phyloP scores from a whole-genome alignment of 1,139 yeast species.

The Groenewaldozyma sp. region DNA sequence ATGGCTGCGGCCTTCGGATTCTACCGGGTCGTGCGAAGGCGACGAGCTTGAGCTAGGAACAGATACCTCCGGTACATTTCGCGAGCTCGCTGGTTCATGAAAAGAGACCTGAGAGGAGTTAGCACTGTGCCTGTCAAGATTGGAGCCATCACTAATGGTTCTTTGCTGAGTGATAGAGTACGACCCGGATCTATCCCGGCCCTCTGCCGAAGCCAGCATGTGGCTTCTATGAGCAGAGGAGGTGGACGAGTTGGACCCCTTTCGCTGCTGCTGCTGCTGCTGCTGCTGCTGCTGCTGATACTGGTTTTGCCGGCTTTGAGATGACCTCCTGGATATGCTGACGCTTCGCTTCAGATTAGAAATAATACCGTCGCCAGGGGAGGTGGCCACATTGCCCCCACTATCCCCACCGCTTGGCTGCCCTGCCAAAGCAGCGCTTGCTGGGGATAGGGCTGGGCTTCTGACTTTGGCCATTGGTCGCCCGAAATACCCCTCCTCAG shows the following conservation, averaged over 20 bases:
- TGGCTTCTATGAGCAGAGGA: conserved; percentile 8
- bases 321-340: conserved; percentile 16
- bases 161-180: background rate
- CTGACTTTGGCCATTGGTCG: too few species aligned
- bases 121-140: background rate
- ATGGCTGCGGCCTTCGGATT: conserved; percentile 2
- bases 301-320: too few species aligned
- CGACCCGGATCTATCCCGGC: conserved; percentile 6
- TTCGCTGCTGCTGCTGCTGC: too few species aligned
- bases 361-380: background rate
- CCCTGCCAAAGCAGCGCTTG: too few species aligned
- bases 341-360: conserved; percentile 16
- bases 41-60: background rate
- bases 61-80: background rate
- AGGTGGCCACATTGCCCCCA: too few species aligned
- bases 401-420: too few species aligned
- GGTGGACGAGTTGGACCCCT: conserved; percentile 17
- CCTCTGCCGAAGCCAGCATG: background rate
- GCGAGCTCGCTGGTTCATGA: background rate
- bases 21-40: background rate
- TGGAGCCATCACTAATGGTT: background rate
- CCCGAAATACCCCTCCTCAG: too few species aligned
- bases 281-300: too few species aligned
- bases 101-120: conserved; percentile 2
- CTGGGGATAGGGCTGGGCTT: too few species aligned